Base-by-base conservation (phyloP, 2,329 filamentous ascomycete genomes). In the Aspergillus latus region DNA sequence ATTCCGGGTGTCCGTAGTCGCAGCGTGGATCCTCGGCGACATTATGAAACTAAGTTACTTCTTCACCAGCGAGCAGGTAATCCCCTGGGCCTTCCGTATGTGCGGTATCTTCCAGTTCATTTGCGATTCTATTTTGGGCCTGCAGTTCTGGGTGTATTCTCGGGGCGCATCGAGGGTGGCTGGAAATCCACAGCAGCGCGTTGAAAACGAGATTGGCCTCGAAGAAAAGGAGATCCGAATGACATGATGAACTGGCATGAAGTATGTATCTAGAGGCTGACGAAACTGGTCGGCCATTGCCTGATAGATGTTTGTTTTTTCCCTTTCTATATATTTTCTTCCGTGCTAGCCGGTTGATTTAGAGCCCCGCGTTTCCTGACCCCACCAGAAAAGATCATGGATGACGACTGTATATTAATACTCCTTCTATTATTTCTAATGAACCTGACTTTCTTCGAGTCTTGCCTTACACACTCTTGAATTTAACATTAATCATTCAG, bases 11-110 rank as follows among this genome's bases (percentile, higher is more conserved):
- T 79, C 77, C 1, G 78, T 80, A 6, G 64, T 79, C 28, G 71
- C 70, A 3, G 74, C 78, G 5, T 80, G 78, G 78, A 67, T 80
- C 40, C 64, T 79, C 10, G 78, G 78, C 62, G 78, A 80, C 60
- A 64, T 73, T 26, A 79, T 79, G 76, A 80, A 80, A 63, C 75
- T 80, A 73, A 74, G 75, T 52, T 80, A 76, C 61, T 78, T 80
- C 67, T 80, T 80, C 63, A 71, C 70, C 56, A 77, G 71, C 61
- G 63, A 61, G 36, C 71, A 76, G 48, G 63, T 67, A 48, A 74
- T 80, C 36, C 77, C 78, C 1, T 79, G 75, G 74, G 72, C 77
- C 3, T 80, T 80, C 66, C 76, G 75, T 51, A 57, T 79, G 44
- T 80, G 78, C 57, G 78, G 73, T 30, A 74, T 79, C 49, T 78